Conservation (phyloP, 768 basidiomycete genomes). For the Rhodocollybia butyracea region DNA sequence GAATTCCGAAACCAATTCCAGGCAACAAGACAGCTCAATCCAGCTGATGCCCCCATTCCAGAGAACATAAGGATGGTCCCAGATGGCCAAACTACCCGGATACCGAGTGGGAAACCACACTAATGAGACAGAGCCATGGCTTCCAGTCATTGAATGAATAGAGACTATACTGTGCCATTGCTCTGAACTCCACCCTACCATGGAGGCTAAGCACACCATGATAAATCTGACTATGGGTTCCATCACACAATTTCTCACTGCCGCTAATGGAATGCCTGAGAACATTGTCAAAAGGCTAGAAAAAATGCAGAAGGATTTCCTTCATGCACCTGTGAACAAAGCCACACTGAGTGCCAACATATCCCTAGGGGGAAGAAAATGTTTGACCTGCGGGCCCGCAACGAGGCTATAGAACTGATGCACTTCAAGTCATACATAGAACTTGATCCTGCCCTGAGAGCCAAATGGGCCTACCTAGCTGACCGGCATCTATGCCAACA, state of each 20-base stretch:
- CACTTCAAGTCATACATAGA: constrained; percentile 7
- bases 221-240: constrained; percentile 2
- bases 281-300: neutral
- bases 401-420: constrained; percentile 10
- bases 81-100: neutral
- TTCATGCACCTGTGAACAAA: neutral
- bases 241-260: constrained; percentile 10
- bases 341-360: constrained; percentile 1
- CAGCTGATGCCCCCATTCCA: neutral
- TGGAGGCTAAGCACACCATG: neutral
- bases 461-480: neutral
- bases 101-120: constrained; percentile 7
- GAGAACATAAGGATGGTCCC: neutral
- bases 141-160: neutral
- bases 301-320: constrained; percentile 10
- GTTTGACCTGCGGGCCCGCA: constrained; percentile 7
- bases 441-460: neutral
- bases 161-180: neutral
- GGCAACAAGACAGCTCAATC: neutral
- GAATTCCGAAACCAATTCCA: neutral
- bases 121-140: constrained; percentile 1
- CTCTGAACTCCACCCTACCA: constrained; percentile 2
- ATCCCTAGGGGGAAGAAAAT: constrained; percentile 10
- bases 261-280: constrained; percentile 17
- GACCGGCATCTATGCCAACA: neutral